A percentile compares a stretch with the other conserved stretches of the same genome.
These are phyloP conservation scores for Lepidium aucheri DNA, from an alignment of 345 rosid genomes.

Conservation along the genomic window DNA sequence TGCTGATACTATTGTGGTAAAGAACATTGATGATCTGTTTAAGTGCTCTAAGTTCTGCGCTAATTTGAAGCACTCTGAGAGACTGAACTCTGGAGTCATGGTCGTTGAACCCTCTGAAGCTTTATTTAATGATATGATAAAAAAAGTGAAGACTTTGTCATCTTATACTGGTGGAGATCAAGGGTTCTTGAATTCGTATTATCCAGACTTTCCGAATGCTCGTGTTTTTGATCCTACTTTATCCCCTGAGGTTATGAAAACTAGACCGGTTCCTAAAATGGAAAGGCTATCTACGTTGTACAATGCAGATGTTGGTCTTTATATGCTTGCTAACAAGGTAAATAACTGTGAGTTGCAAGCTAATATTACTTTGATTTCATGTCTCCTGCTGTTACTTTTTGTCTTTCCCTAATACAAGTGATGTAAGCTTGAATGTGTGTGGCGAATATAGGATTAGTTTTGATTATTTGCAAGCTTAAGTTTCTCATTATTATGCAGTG, in stretches of 20 bases:
- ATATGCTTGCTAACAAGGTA: conserved; percentile 99
- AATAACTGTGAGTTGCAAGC: too few species aligned
- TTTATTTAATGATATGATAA: conserved; percentile 74
- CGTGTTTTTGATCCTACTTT: conserved; percentile 71
- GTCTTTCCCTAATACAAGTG: neutral
- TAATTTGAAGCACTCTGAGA: conserved; percentile 89
- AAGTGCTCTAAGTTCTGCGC: conserved; percentile 79
- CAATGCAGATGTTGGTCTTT: conserved; percentile 97
- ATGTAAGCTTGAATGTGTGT: neutral
- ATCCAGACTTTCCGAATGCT: conserved; percentile 67
- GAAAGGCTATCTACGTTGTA: conserved; percentile 87
- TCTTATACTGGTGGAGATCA: conserved; percentile 97
- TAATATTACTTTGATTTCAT: neutral
- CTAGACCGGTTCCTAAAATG: conserved; percentile 66
- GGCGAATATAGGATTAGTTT: neutral
- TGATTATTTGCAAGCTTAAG: conserved; percentile 3
- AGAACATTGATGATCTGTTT: conserved; percentile 78
- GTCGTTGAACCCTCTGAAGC: conserved; percentile 82
- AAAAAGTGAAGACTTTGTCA: conserved; percentile 64
- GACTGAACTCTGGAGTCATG: conserved; percentile 92
- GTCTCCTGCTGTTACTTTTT: neutral
- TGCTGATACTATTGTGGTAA: conserved; percentile 93
- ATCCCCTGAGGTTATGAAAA: conserved; percentile 39
- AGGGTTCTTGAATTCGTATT: conserved; percentile 83
- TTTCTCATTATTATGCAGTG: conserved; percentile 50